Base-by-base conservation (phyloP, 345 rosid species). In the Pistacia integerrima region DNA sequence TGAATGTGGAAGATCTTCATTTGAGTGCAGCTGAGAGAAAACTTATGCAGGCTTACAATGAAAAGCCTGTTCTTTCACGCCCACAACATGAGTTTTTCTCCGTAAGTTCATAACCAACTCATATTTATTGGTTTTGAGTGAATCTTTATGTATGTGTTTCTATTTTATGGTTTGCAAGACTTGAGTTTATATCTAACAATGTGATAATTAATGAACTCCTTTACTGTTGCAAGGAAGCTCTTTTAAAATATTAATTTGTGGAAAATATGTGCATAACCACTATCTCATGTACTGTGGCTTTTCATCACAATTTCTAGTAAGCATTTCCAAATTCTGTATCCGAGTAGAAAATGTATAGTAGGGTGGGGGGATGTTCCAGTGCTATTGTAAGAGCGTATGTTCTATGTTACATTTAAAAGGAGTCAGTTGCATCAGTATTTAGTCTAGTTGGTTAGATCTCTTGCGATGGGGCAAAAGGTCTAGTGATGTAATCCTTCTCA, bases 11-110 rank as follows among this genome's bases (percentile, higher is more conserved):
- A 76, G 98, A 90, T 82, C 97, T 97, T 69, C 94, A 91, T 78
- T 73, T 97, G 79, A 89, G 93, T 85, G 88, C 89, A 25, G 86
- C 99, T 4, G 98, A 97, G 89, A 97, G 87, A 83, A 97, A 94
- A 78, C 91, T 97, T 56, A 88, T 97, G 97, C 93, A 92, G 79
- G 94, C 98, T 56, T 97, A 94, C 85, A 97, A 97, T 69, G 99
- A 97, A 77, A 97, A 97, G 76, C 99, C 99, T 16, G 97, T 97
- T 77, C 99, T 97, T 70, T 90, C 99, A 3, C 97, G 99, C 36
- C 99, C 99, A 2, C 99, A 97, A 69, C 99, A 97, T 67, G 91
- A 87, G 33, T 97, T 94, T 74, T 90, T 80, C 87, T 67, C 41
- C 49, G 99, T 91, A 81, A 86, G 88, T 70, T 52, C 63, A 30